Evolutionary conservation across 78 protist species (phyloP), one percentile per base, ranked within the genome.

Genomic region (Emiliania huxleyi): DNA sequence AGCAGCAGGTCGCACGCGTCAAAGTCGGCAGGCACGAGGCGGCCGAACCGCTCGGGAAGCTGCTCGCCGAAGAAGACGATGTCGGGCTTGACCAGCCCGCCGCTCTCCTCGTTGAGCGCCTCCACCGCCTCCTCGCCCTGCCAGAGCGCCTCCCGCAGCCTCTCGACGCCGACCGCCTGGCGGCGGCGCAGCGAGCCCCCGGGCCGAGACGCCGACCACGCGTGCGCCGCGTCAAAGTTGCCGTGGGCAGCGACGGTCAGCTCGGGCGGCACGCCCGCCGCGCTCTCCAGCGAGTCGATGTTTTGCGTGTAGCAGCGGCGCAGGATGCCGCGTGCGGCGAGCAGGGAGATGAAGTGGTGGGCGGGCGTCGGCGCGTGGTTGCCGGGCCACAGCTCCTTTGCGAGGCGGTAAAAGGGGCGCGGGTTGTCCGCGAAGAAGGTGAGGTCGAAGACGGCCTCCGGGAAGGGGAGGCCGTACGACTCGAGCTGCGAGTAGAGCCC

Each of bases 41-140:
- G 18, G 38, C 2, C 21, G 81, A 90, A 87, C 48, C 55, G 43
- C 48, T n/a, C 19, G 62, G 94, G 94, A 15, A 94, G 91, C n/a
- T 2, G 2, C 92, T 95, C 95, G 52, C 95, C 95, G 75, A 95
- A 95, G 91, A 95, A 95, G 52, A 95, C 95, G 25, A 95, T 69
- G 90, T 93, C 94, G 21, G 96, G 95, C 92, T 95, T 95, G 29
- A 90, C 35, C n/a, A n/a, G n/a, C 29, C 38, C 90, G 0, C 23
- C 48, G 0, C n/a, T 0, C 22, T 33, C 19, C 49, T 23, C 43
- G 88, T 23, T 43, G 71, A 5, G 75, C 52, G 12, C 77, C 22
- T 2, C 0, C 40, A 49, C 0, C 75, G 35, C 49, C 35, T 0
- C 46, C 2, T 1, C 15, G 33, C 25, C 48, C 22, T 0, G 1